phyloP scores from a whole-genome alignment of 371 early-diverging fungal genomes.

The Mucor velutinosus region DNA sequence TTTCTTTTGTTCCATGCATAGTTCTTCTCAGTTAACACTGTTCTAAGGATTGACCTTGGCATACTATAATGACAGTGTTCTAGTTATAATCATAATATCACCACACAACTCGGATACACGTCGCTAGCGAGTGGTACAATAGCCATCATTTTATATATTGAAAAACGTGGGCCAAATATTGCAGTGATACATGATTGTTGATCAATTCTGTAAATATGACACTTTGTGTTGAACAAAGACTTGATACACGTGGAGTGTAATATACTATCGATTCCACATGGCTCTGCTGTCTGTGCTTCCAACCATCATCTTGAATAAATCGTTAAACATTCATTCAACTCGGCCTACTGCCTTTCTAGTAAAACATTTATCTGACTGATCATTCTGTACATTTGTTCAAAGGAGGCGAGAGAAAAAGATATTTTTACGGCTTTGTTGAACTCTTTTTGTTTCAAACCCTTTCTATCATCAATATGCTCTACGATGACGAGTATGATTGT shows the following conservation, averaged over 20 bases:
- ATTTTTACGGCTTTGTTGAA: no score
- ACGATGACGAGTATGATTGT: slow-evolving; percentile 25
- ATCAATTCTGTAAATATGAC: not conserved
- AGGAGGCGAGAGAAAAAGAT: no score
- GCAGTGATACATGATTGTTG: not conserved
- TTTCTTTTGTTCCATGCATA: not conserved
- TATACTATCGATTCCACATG: not conserved
- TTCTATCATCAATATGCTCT: not conserved
- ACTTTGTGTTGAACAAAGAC: not conserved
- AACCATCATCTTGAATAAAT: not conserved
- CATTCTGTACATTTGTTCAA: not conserved
- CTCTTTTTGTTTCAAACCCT: not conserved
- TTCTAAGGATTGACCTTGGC: not conserved
- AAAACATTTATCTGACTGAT: not conserved
- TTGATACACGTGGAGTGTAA: not conserved
- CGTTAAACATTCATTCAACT: not conserved
- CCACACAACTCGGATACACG: not conserved
- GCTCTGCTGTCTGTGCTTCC: not conserved
- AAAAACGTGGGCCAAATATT: not conserved
- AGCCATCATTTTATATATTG: not conserved
- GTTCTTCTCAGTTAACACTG: not conserved
- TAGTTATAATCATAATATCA: no score
- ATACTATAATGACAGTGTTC: not conserved
- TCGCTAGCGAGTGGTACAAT: not conserved
- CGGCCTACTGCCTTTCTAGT: not conserved